Evolutionary conservation across 2,329 filamentous ascomycete genomes (phyloP).

Genomic region (Seiridium cupressi): DNA sequence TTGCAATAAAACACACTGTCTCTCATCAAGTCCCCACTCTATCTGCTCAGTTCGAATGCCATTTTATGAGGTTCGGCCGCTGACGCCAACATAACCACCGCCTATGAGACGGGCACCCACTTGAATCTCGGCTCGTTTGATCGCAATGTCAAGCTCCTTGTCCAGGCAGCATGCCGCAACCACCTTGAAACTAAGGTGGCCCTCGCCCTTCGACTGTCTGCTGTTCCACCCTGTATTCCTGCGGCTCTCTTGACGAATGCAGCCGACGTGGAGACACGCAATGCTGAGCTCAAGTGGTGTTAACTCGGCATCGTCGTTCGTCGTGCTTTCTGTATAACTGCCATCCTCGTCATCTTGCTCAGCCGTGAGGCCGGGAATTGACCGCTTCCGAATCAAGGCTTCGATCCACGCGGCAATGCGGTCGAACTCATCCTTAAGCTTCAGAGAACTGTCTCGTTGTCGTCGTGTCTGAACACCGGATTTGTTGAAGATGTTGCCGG

Average conservation of each 20-base stretch:
- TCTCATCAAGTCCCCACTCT: no score
- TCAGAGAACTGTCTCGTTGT: constrained; percentile 50
- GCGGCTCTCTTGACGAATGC: neutral
- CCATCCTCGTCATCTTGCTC: constrained; percentile 9
- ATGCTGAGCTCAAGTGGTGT: constrained; percentile 26
- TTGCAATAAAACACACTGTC: no score
- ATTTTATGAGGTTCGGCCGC: neutral
- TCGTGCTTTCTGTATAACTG: constrained; percentile 3
- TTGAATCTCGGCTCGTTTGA: constrained; percentile 13
- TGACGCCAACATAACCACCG: constrained; percentile 18
- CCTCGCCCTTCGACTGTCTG: constrained; percentile 10
- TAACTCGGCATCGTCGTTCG: neutral
- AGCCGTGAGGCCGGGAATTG: constrained; percentile 8
- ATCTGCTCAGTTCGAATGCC: neutral
- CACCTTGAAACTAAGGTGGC: constrained; percentile 27
- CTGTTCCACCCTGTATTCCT: neutral
- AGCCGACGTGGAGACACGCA: constrained; percentile 24
- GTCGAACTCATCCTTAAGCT: constrained; percentile 51
- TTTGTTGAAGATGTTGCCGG: constrained; percentile 54
- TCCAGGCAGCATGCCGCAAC: constrained; percentile 27
- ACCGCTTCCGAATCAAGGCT: constrained; percentile 31
- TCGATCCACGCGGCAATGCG: constrained; percentile 41
- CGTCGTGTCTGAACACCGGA: constrained; percentile 45
- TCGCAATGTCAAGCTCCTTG: constrained; percentile 24
- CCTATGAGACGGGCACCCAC: constrained; percentile 11